Evolutionary conservation across 73 alveolate genomes (phyloP), one percentile per base, ranked within the genome.

Genomic region (Blepharisma stoltei): DNA sequence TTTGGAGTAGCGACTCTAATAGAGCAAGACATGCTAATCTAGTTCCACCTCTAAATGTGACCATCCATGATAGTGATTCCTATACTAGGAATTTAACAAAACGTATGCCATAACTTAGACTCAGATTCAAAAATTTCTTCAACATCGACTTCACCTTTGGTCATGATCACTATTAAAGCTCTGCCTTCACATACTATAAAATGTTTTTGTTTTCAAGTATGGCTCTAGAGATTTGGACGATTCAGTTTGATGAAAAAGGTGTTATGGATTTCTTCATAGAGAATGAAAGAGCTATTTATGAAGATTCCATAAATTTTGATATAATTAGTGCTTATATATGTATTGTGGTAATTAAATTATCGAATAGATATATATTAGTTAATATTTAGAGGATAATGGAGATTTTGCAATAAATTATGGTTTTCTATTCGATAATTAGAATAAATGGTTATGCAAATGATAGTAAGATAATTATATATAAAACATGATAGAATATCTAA

Each of bases 41-140:
- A 50, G 43, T 23, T 6, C 86, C 86, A 18, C 83, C 81, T 69
- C 86, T 86, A 84, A 78, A 55, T 38, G 65, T 69, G 38, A 7
- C 79, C 79, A 69, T 69, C 65, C 27, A 38, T 14, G 27, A 69
- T 69, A 14, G 79, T 5, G 25, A 69, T 69, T 69, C 45, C 5
- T 60, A 9, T 14, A 8, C 5, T 60, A 25, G 37, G 48, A 2
- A 25, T 25, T 9, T 25, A 5, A 60, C 6, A 60, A 20, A 60
- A 14, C 0, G 14, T 1, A 5, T 60, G 5, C n/a, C 11, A n/a
- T 25, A 60, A 60, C 2, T 9, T 11, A 5, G 23, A 60, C 73
- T 60, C 73, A 60, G 14, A 14, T 18, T 11, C 46, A 60, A 60
- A 60, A 60, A 20, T 14, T 14, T 60, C 73, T 14, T 9, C 23